Base-by-base conservation (phyloP, 2,329 filamentous ascomycete genomes). In the Calonectria pauciramosa region DNA sequence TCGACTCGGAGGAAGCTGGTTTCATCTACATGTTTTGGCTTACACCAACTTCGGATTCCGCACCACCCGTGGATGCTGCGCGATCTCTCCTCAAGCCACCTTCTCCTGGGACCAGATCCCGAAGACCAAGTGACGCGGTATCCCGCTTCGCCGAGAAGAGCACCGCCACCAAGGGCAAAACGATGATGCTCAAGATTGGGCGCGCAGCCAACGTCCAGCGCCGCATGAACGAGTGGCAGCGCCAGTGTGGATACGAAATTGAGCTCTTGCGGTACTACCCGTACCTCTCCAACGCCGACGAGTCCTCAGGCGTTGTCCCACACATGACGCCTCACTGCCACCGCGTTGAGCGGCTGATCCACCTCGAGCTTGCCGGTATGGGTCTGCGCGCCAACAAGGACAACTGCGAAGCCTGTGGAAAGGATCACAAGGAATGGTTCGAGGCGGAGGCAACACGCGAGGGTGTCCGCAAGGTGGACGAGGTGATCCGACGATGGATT, bases 21-120 rank as follows among this genome's bases (percentile, higher is more conserved):
- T 99, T 97, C 86, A 99, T 99, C 79, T 99, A 99, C 89, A 98
- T 99, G 85, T 99, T 99, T 89, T 98, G 96, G 96, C 90, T 98
- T 28, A 98, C 95, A 0, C 93, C 95, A 38, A 78, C 79, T 8
- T 90, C 89, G 2, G 86, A 91, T 10, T 84, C 90, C 0, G 86
- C 89, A 1, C 88, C 91, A 0, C 88, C 93, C 0, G 87, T 88
- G 44, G 93, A 92, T 76, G 87, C 91, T 54, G 90, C 91, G 26
- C 88, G 91, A 11, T 89, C 91, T 14, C 87, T 94, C 64, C 88
- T 93, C 52, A 85, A 88, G 0, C 90, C 92, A 0, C 86, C 89
- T 2, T 82, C 87, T 54, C 85, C 84, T 68, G 80, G 80, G 63
- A 80, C 84, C 16, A 82, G 84, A 28, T 85, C 84, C 30, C 86